Percentiles rank a stretch among this genome's conserved stretches.
Conservation (phyloP, 106 monocot species). For the Agapanthus africanus region DNA sequence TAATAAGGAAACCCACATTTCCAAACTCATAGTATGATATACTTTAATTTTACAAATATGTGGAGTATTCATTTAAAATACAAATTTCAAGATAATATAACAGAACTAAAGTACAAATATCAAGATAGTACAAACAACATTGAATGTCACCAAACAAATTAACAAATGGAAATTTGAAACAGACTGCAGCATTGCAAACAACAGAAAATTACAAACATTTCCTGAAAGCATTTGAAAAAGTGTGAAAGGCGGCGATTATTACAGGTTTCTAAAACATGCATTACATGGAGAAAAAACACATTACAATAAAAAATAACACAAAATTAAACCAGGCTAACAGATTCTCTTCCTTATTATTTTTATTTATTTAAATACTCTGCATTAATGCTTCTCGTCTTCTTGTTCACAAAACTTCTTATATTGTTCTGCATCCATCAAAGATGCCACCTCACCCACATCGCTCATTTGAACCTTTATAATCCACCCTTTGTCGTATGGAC, state of each 20-base stretch:
- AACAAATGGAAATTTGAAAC: too few relatives aligned
- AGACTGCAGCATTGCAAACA: too few relatives aligned
- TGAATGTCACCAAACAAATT: too few relatives aligned
- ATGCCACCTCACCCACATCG: slow-evolving; percentile 14
- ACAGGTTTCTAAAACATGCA: background rate
- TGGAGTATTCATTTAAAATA: too few relatives aligned
- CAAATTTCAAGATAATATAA: too few relatives aligned
- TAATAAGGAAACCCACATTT: too few relatives aligned
- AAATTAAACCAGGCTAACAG: background rate
- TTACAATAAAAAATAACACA: too few relatives aligned
- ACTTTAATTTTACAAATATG: too few relatives aligned
- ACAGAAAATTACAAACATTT: background rate
- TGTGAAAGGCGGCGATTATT: background rate
- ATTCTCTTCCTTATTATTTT: background rate
- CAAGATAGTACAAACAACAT: too few relatives aligned
- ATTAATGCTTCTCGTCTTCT: slow-evolving; percentile 26
- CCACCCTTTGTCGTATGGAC: slow-evolving; percentile 26
- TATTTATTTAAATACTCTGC: background rate
- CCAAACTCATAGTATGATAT: too few relatives aligned
- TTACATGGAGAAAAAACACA: too few relatives aligned
- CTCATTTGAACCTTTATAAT: slow-evolving; percentile 27
- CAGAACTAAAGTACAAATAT: too few relatives aligned
- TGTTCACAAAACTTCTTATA: slow-evolving; percentile 26
- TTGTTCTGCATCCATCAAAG: slow-evolving; percentile 26
- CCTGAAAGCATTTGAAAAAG: background rate